Base-by-base conservation (phyloP, 306 rosid genomes). In the Pyrus communis region DNA sequence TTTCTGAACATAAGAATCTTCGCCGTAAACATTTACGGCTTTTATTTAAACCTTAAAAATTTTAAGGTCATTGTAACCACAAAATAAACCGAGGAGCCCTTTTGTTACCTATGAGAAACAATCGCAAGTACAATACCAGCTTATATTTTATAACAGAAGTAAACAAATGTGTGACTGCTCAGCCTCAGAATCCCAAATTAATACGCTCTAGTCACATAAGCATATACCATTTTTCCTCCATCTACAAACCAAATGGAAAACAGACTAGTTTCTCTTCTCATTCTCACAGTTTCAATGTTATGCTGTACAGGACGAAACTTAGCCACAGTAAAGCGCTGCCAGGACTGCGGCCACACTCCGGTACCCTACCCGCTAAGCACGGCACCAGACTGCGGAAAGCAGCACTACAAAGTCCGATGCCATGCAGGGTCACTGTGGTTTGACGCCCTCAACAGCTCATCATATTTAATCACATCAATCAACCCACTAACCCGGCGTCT, bases 341-440 rank as follows among this genome's bases (percentile, higher is more conserved):
- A 64, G 3, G 75, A 79, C 33, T 86, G 90, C 1, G 88, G 90
- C 43, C 58, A 9, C 60, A 74, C 1, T 5, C 12, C 45, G 1
- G 81, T 78, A 18, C 70, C 76, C 1, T 69, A 68, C 33, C 76
- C 81, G 2, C 49, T 78, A 18, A 78, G 81, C 81, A 78, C 76
- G 3, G 23, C 31, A 18, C 70, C 38, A 12, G 75, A 78, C 61
- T 78, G 76, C 10, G 70, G 81, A 6, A 25, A 59, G 55, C 81
- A 78, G 52, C 45, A 21, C 1, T 60, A 60, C 76, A 78, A 40
- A 58, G 63, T 70, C 25, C 71, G 52, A 38, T 61, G 82, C 64
- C 30, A 40, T 23, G 55, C 27, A 5, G 70, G 78, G 38, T 43
- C 42, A n/a, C 54, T 73, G 14, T 79, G 78, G 78, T 46, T 79